phyloP scores from a whole-genome alignment of 495 filamentous ascomycete species.

The Entonaema liquescens region DNA sequence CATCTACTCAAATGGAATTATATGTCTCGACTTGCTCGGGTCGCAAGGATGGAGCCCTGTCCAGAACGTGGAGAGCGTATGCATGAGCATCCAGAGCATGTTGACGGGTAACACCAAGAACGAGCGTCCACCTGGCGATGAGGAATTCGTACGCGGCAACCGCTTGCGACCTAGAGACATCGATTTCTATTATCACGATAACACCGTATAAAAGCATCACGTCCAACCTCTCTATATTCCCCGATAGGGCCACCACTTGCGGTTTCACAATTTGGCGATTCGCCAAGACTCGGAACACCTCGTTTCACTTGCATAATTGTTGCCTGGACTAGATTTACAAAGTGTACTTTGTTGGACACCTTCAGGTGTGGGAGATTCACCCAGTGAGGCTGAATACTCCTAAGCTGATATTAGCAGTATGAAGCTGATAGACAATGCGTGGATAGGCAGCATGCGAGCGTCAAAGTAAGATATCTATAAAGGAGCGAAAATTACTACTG shows the following conservation, averaged over 20 bases:
- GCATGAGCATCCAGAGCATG: constrained; percentile 99
- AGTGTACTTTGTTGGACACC: constrained; percentile 31
- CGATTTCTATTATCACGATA: constrained; percentile 87
- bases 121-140: constrained; percentile 85
- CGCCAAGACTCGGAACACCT: constrained; percentile 24
- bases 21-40: constrained; percentile 94
- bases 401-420: constrained; percentile 1
- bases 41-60: constrained; percentile 91
- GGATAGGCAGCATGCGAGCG: constrained; percentile 15
- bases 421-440: constrained; percentile 25
- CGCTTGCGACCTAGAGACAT: constrained; percentile 81
- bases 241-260: neutral
- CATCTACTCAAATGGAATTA: constrained; percentile 97
- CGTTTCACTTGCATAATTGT: constrained; percentile 36
- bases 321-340: constrained; percentile 25
- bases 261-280: constrained; percentile 18
- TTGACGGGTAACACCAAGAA: constrained; percentile 91
- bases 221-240: constrained; percentile 5
- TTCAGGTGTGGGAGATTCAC: constrained; percentile 12
- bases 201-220: constrained; percentile 68
- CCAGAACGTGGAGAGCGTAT: constrained; percentile 95
- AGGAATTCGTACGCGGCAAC: constrained; percentile 83
- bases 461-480: constrained; percentile 12
- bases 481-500: constrained; percentile 2
- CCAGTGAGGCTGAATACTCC: constrained; percentile 27